phyloP scores from a whole-genome alignment of 208 protist species.

The Trypanosoma cruzi region DNA sequence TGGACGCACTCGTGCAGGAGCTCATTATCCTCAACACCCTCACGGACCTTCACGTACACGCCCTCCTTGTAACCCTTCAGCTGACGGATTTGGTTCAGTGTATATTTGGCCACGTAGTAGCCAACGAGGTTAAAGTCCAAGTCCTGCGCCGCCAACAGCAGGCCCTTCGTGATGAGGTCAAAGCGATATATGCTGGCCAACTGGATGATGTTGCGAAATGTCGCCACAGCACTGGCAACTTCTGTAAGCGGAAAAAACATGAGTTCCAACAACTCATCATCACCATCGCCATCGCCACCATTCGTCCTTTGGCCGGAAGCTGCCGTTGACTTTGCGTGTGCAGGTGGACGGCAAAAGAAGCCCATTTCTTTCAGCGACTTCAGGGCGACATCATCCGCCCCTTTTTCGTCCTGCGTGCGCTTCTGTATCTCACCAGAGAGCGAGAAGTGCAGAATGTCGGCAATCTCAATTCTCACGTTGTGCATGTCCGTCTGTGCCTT shows the following conservation, averaged over 20 bases:
- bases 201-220: conserved; percentile 89
- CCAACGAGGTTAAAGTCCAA: conserved; percentile 88
- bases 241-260: conserved; percentile 71
- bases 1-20: conserved; percentile 88
- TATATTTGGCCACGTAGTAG: conserved; percentile 94
- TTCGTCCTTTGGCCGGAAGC: not conserved
- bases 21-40: conserved; percentile 91
- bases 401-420: conserved; percentile 11
- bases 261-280: conserved; percentile 32
- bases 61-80: conserved; percentile 88
- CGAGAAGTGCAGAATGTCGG: conserved; percentile 92
- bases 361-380: conserved; percentile 36
- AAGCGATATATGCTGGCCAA: conserved; percentile 79
- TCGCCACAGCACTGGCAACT: conserved; percentile 77
- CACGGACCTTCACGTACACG: conserved; percentile 88
- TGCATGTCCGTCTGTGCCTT: conserved; percentile 67
- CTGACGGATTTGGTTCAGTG: conserved; percentile 90
- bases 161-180: conserved; percentile 72
- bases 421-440: conserved; percentile 87
- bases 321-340: not conserved
- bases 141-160: conserved; percentile 80
- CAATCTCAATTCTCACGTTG: conserved; percentile 91
- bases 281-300: not conserved
- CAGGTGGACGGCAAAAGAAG: conserved; percentile 11
- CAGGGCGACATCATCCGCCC: not conserved